A percentile compares a stretch with the other conserved stretches of the same genome.
Evolutionary conservation across 1,139 yeast species (phyloP).

Genomic region (Zygosaccharomyces pseudobailii): DNA sequence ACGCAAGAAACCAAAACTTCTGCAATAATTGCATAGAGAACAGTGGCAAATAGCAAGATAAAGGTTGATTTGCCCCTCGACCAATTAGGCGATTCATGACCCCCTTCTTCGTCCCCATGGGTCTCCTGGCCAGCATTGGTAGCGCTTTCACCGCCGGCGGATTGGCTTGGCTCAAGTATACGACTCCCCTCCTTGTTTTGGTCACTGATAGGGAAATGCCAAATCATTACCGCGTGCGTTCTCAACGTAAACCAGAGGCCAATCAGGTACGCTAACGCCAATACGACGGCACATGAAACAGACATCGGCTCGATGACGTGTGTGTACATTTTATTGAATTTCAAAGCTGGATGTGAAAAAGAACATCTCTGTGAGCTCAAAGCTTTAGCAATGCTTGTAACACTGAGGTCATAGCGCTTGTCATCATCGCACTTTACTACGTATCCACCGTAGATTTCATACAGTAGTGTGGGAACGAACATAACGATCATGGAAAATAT

Average conservation of each 20-base stretch:
- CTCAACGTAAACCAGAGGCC: conserved; percentile 90
- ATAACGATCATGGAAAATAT: conserved; percentile 86
- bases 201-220: conserved; percentile 64
- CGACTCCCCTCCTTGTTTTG: conserved; percentile 18
- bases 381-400: conserved; percentile 35
- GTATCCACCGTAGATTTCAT: conserved; percentile 86
- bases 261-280: conserved; percentile 81
- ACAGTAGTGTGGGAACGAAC: conserved; percentile 89
- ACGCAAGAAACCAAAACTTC: conserved; percentile 93
- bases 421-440: conserved; percentile 58
- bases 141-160: conserved; percentile 5
- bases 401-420: conserved; percentile 18
- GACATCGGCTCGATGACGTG: conserved; percentile 76
- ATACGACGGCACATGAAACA: conserved; percentile 68
- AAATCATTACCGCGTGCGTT: conserved; percentile 93
- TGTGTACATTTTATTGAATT: conserved; percentile 57
- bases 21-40: conserved; percentile 87
- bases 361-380: conserved; percentile 53
- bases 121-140: neutral
- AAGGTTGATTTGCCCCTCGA: conserved; percentile 77
- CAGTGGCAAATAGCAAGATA: conserved; percentile 79
- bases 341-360: conserved; percentile 70
- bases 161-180: conserved; percentile 7
- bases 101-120: conserved; percentile 40
- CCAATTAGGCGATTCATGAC: conserved; percentile 99